Base-by-base conservation (phyloP, 139 green algal species). In the Closterium sp. region DNA sequence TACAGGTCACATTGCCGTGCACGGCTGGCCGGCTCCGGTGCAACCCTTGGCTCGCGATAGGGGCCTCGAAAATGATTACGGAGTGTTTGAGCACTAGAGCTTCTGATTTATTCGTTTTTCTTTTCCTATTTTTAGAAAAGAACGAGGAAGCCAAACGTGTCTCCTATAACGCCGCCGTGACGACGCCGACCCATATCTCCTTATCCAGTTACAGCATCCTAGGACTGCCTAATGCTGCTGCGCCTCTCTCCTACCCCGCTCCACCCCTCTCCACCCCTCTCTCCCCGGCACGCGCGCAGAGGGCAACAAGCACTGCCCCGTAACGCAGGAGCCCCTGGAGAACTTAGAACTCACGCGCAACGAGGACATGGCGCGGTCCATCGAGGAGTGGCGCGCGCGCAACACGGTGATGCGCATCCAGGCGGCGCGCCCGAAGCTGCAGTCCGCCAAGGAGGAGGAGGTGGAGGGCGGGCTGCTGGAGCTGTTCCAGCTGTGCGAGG, bases 401-500 rank as follows among this genome's bases (percentile, higher is more conserved):
- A 93, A 93, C 85, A 93, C 85, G 42, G 85, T 31, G 11, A 91
- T 93, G 24, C 29, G n/a, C 19, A 90, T 93, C 70, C 90, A 93
- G 87, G 90, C 85, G 1, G 62, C 31, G 62, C 85, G 90, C 9
- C 90, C 90, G 5, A 93, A 93, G 85, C 32, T 93, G 50, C n/a
- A 79, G 28, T 91, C 90, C 29, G 34, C 42, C 21, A 91, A 31
- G 31, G 90, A 93, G 27, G 90, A 89, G 27, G 90, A 93, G 19
- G 34, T 93, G 22, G 90, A 93, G 70, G 30, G 85, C 17, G 90
- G 85, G n/a, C 32, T 93, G 29, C 70, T 90, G 31, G 90, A 93
- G n/a, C n/a, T 93, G 30, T 93, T 90, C 9, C 50, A 91, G 85
- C 90, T 93, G 62, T 93, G 90, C 30, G 73, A 93, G 86, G 90